Evolutionary conservation across 495 filamentous ascomycete species (phyloP).

Genomic region (Astrocystis sublimbata): DNA sequence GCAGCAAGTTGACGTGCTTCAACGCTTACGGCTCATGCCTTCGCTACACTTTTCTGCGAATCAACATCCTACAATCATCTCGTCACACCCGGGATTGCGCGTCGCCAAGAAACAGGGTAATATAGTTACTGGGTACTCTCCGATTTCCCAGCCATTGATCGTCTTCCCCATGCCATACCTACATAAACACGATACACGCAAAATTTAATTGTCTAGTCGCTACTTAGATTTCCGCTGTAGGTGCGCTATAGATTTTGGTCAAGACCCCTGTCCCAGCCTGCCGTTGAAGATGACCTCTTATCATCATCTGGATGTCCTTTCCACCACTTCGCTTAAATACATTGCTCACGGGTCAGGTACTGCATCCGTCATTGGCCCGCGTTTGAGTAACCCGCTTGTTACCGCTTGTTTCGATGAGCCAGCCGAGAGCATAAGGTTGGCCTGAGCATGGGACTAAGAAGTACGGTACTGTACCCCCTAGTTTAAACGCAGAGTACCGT

Average conservation of each 20-base stretch:
- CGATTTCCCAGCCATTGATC: background rate
- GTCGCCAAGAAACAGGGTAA: slow-evolving; percentile 33
- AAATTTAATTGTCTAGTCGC: background rate
- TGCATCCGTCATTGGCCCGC: slow-evolving; percentile 3
- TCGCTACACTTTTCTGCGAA: slow-evolving; percentile 29
- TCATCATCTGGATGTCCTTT: slow-evolving; percentile 14
- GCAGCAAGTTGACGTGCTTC: slow-evolving; percentile 19
- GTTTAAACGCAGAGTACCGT: no score
- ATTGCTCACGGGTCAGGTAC: slow-evolving; percentile 6
- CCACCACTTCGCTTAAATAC: no score
- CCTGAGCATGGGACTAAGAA: no score
- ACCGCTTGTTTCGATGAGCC: slow-evolving; percentile 13
- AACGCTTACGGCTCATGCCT: slow-evolving; percentile 18
- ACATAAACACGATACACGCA: background rate
- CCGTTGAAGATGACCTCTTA: slow-evolving; percentile 2
- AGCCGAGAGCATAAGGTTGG: slow-evolving; percentile 1
- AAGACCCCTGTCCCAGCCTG: slow-evolving; percentile 1
- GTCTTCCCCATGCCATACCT: background rate
- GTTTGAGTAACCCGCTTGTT: no score
- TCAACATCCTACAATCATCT: slow-evolving; percentile 29
- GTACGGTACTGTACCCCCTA: no score
- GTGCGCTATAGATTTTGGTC: no score
- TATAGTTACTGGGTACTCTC: background rate
- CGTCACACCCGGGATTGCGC: slow-evolving; percentile 41
- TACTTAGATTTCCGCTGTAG: no score